phyloP scores from a whole-genome alignment of 768 basidiomycete genomes.

The Kwoniella mangroviensis region DNA sequence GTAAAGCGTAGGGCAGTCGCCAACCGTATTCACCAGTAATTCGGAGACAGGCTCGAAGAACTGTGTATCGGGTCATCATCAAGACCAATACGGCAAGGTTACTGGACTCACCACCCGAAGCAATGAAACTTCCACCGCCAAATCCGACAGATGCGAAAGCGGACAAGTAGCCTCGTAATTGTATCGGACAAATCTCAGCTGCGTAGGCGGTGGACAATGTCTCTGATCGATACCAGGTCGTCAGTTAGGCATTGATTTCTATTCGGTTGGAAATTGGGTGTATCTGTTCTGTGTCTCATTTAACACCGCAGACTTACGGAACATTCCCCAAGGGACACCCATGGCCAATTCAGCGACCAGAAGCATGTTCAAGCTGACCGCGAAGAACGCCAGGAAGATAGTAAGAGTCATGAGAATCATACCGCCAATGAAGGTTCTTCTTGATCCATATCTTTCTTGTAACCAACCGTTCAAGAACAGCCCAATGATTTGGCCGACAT shows the following conservation, averaged over 20 bases:
- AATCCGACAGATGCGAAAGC: constrained; percentile 46
- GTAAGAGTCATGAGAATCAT: constrained; percentile 38
- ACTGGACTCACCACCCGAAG: constrained; percentile 9
- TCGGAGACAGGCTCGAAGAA: constrained; percentile 14
- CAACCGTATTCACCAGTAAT: constrained; percentile 43
- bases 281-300: neutral
- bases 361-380: constrained; percentile 33
- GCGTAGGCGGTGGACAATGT: constrained; percentile 43
- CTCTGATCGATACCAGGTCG: constrained; percentile 17
- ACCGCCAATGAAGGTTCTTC: constrained; percentile 28
- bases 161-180: constrained; percentile 50
- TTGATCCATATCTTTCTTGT: constrained; percentile 34
- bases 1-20: constrained; percentile 45
- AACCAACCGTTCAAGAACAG: constrained; percentile 32
- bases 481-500: constrained; percentile 46
- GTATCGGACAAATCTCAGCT: constrained; percentile 51
- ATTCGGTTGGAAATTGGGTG: no score
- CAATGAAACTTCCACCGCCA: constrained; percentile 27
- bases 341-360: constrained; percentile 35
- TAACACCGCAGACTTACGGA: constrained; percentile 22
- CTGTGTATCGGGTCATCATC: neutral
- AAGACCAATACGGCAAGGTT: neutral
- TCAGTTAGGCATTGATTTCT: no score
- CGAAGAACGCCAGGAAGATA: constrained; percentile 38
- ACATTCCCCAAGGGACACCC: constrained; percentile 43